Base-by-base conservation (phyloP, 306 rosid genomes). In the Vicia faba region DNA sequence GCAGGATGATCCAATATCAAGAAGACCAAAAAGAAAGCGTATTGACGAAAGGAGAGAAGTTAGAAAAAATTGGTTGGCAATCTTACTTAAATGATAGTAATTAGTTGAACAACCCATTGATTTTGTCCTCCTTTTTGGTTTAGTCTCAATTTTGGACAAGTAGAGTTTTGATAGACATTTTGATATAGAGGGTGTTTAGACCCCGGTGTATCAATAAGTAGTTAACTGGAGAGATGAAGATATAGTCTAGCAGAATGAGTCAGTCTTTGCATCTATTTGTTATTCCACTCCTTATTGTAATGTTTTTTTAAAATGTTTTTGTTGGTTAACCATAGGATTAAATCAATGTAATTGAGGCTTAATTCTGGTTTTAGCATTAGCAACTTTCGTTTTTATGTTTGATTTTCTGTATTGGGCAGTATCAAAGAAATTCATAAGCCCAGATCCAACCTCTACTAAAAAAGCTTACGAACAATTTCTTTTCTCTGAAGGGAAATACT, bases 1-100 rank as follows among this genome's bases (percentile, higher is more conserved):
- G 82, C 95, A 93, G 98, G 84, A 81, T 83, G 88, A 80, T 65
- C 28, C 88, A 88, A 64, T 93, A 81, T 78, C 91, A 74, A 73
- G 89, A 88, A 75, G 95, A 93, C 74, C 83, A 76, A 33, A 75
- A 61, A 53, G 84, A 80, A 38, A 79, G 23, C 25, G 97, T 93
- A 18, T 79, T 88, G 83, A 62, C 7, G 11, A 89, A 89, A 84
- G 96, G 77, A 28, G 90, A 86, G 67, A 88, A 75, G 71, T 73
- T 88, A 38, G 82, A 79, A 73, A 78, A 68, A 6, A 80, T 75
- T 56, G 99, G 96, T 55, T 92, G 93, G 96, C 66, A 86, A 70
- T 80, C 84, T 35, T 89, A 83, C 69, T 70, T 69, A 59, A 70
- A 66, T 38, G 56, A 19, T 8, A 33, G 29, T 69, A 57, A 7